A percentile compares a stretch with the other conserved stretches of the same genome.
Evolutionary conservation across 192 early-diverging fungal genomes (phyloP).

Genomic region (Chytriomyces confervae): DNA sequence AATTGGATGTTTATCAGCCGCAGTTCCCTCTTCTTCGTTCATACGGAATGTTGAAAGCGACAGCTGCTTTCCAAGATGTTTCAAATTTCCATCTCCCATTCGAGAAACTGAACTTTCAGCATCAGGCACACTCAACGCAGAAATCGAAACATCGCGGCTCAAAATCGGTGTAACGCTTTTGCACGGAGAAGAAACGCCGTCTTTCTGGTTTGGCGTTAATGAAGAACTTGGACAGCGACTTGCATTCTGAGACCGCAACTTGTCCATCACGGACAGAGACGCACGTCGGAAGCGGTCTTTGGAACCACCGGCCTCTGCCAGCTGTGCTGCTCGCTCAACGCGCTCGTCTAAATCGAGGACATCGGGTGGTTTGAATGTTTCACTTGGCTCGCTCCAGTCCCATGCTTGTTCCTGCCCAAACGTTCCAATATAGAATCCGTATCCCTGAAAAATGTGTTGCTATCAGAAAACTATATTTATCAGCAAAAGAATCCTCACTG

Average conservation of each 20-base stretch:
- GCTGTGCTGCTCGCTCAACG: not conserved
- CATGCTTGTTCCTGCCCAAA: slow-evolving; percentile 56
- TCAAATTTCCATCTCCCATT: no score
- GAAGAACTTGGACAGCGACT: not conserved
- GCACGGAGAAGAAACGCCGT: not conserved
- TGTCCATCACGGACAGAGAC: not conserved
- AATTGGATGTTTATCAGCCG: not conserved
- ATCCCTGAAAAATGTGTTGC: slow-evolving; percentile 16
- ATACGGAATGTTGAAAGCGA: not conserved
- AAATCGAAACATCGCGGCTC: not conserved
- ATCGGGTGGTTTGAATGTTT: slow-evolving; percentile 43
- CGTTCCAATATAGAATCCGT: slow-evolving; percentile 58
- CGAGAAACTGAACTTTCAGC: no score
- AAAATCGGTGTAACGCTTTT: not conserved
- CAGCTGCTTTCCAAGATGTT: not conserved
- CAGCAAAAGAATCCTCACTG: slow-evolving; percentile 31
- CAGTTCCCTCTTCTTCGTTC: not conserved
- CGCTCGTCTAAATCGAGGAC: not conserved
- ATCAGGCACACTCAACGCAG: not conserved
- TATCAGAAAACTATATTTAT: not conserved
- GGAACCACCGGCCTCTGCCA: not conserved
- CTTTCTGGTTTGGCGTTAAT: not conserved
- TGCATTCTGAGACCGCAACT: not conserved
- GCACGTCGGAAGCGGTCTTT: slow-evolving; percentile 1
- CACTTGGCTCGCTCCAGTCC: slow-evolving; percentile 46